phyloP scores from a whole-genome alignment of 2,329 filamentous ascomycete species.

The Fusarium nelsonii region DNA sequence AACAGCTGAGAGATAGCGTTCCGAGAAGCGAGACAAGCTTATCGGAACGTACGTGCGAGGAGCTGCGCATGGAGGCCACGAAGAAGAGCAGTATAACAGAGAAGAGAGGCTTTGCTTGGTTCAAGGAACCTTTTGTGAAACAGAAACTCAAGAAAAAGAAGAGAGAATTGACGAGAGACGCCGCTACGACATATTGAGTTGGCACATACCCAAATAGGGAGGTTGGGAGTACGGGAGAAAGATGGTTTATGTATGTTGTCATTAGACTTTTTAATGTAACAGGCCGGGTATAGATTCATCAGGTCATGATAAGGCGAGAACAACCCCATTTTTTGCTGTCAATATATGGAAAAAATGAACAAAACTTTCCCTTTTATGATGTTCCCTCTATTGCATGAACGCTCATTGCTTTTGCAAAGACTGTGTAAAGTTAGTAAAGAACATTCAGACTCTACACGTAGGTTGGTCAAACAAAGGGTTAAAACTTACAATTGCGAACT shows the following conservation, averaged over 20 bases:
- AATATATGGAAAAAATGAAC: background rate
- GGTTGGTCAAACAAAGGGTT: rapidly evolving
- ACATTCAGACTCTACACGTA: background rate
- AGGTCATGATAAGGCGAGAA: slow-evolving; percentile 3
- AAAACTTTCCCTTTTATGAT: background rate
- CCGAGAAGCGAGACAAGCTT: slow-evolving; percentile 21
- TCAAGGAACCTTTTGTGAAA: slow-evolving; percentile 27
- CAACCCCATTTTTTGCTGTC: background rate
- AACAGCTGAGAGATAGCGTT: slow-evolving; percentile 15
- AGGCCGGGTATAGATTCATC: slow-evolving; percentile 8
- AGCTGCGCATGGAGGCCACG: background rate
- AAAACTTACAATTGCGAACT: slow-evolving; percentile 74
- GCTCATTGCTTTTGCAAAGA: slow-evolving; percentile 39
- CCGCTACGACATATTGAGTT: slow-evolving; percentile 16
- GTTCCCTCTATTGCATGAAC: background rate
- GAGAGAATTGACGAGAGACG: slow-evolving; percentile 23
- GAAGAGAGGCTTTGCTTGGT: slow-evolving; percentile 25
- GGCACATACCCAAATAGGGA: background rate
- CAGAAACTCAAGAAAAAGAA: slow-evolving; percentile 35
- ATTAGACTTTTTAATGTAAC: background rate
- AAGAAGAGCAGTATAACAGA: slow-evolving; percentile 10
- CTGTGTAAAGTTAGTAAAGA: slow-evolving; percentile 23
- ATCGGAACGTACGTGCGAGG: slow-evolving; percentile 33
- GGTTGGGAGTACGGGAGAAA: background rate
- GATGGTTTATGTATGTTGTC: slow-evolving; percentile 1